These are phyloP conservation scores for Melocanna baccifera DNA, from an alignment of 176 grass and related monocot species.

Conservation along the genomic window DNA sequence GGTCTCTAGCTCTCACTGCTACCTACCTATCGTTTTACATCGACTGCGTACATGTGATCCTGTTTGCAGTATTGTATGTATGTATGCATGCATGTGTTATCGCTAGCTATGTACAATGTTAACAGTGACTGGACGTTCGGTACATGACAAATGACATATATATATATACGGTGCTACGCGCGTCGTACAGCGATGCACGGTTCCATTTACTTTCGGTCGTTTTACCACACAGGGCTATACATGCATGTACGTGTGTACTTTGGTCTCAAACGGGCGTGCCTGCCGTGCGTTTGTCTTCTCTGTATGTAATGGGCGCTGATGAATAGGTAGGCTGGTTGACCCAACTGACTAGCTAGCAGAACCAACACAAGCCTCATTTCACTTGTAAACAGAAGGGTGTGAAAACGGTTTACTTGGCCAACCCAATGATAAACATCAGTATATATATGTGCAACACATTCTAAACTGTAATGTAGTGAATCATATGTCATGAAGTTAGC, in stretches of 20 bases:
- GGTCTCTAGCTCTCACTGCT: not conserved
- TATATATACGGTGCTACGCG: not conserved
- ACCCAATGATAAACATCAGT: not conserved
- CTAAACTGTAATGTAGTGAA: not conserved
- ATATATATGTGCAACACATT: not conserved
- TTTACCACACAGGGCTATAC: constrained; percentile 1
- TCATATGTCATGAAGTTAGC: not conserved
- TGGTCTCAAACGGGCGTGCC: not conserved
- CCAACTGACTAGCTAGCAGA: not conserved
- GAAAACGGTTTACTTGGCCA: not conserved
- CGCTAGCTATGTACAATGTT: not conserved
- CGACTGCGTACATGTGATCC: not conserved
- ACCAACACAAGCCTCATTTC: not conserved
- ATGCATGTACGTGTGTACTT: not conserved
- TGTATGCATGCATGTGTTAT: not conserved
- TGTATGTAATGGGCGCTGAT: not conserved
- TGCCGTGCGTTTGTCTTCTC: not conserved
- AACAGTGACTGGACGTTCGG: not conserved
- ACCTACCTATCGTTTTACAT: not conserved
- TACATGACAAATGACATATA: constrained; percentile 1
- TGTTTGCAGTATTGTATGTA: not conserved
- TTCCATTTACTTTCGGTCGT: constrained; percentile 26
- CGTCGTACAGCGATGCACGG: not conserved
- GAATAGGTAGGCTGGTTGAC: not conserved
- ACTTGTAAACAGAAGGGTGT: not conserved